These are phyloP conservation scores for Triangularia setosa DNA, from an alignment of 2,329 filamentous ascomycete species.

Conservation along the genomic window DNA sequence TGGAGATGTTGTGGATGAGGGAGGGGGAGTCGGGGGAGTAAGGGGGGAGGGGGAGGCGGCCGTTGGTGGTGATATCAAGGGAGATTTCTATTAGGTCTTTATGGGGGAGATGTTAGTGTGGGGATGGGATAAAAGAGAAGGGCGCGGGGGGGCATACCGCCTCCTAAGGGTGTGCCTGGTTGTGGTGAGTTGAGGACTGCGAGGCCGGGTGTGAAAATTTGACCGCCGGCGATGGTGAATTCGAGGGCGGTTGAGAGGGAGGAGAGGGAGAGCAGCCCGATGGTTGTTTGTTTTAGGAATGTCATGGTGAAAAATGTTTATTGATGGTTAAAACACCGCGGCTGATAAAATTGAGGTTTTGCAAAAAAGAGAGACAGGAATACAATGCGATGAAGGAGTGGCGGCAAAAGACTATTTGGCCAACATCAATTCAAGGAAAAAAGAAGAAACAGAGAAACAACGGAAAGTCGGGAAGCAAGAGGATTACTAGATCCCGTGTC, in stretches of 20 bases:
- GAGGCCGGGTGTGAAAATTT: conserved; percentile 67
- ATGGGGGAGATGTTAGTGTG: conserved; percentile 11
- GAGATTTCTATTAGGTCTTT: conserved; percentile 58
- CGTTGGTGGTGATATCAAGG: conserved; percentile 63
- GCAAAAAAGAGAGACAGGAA: neutral
- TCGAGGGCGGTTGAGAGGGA: conserved; percentile 28
- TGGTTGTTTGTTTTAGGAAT: neutral
- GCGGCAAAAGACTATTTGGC: conserved; percentile 6
- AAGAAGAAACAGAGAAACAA: conserved; percentile 5
- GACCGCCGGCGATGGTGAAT: conserved; percentile 60
- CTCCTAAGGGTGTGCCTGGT: conserved; percentile 59
- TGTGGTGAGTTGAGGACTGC: conserved; percentile 64
- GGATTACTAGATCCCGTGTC: neutral
- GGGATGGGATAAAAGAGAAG: neutral
- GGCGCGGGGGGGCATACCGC: conserved; percentile 43
- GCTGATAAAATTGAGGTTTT: conserved; percentile 2
- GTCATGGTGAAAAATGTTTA: conserved; percentile 7
- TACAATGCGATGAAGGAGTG: neutral
- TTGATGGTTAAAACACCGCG: neutral
- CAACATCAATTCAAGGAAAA: conserved; percentile 9
- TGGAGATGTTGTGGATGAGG: conserved; percentile 59
- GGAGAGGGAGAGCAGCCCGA: neutral
- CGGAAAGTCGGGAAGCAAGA: neutral
- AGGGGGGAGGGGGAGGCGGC: conserved; percentile 57
- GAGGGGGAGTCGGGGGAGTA: conserved; percentile 51